Conservation (phyloP, 495 filamentous ascomycete species). For the Xylaria intraflava region DNA sequence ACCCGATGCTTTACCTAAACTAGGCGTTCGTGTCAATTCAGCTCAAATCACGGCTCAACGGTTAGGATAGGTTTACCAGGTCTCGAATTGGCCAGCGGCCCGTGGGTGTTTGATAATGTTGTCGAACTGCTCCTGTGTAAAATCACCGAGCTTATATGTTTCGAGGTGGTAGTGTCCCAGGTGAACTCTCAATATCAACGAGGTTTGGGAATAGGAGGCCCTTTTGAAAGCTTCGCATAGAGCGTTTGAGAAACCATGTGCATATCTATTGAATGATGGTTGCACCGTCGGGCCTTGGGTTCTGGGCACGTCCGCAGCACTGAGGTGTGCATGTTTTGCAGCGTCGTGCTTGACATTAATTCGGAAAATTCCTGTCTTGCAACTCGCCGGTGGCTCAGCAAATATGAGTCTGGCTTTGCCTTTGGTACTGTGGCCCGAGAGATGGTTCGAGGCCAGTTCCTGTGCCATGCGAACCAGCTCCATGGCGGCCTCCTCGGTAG, state of each 20-base stretch:
- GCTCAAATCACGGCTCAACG: neutral
- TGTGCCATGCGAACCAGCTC: constrained; percentile 20
- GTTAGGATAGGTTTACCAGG: constrained; percentile 22
- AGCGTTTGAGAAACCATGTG: constrained; percentile 9
- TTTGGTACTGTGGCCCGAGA: constrained; percentile 9
- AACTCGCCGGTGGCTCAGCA: constrained; percentile 16
- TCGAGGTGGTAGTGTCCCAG: constrained; percentile 50
- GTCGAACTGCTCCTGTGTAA: constrained; percentile 45
- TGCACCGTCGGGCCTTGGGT: neutral
- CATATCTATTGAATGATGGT: constrained; percentile 1
- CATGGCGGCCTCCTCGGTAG: constrained; percentile 4
- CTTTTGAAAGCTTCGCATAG: constrained; percentile 18
- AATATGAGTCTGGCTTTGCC: constrained; percentile 6
- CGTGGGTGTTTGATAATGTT: constrained; percentile 34
- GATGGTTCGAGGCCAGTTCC: constrained; percentile 16
- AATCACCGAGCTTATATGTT: constrained; percentile 36
- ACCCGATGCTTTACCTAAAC: constrained; percentile 17
- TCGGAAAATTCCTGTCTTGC: constrained; percentile 1
- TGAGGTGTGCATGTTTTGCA: constrained; percentile 6
- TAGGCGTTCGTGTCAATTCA: constrained; percentile 12
- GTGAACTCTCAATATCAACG: constrained; percentile 49
- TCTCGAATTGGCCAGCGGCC: constrained; percentile 30
- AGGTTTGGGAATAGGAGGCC: constrained; percentile 20
- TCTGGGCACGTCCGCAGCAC: neutral
- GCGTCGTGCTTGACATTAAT: constrained; percentile 11